Evolutionary conservation across 1,139 yeast species (phyloP).

Genomic region (Zygosaccharomyces sapae): DNA sequence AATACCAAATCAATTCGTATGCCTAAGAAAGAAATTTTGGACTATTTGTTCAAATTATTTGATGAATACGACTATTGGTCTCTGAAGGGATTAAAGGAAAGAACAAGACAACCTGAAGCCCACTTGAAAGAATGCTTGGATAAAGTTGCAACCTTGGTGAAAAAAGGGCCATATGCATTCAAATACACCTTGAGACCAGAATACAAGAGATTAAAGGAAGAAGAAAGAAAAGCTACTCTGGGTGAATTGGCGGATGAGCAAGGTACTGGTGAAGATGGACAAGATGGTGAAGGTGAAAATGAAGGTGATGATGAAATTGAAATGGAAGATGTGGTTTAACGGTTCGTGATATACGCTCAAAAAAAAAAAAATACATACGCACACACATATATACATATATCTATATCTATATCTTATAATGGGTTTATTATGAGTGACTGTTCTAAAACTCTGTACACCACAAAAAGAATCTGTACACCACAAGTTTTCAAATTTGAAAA

Average conservation of each 20-base stretch:
- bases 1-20: slow-evolving; percentile 80
- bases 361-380: background rate
- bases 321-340: slow-evolving; percentile 40
- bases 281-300: slow-evolving; percentile 28
- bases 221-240: slow-evolving; percentile 63
- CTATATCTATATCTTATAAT: background rate
- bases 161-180: slow-evolving; percentile 93
- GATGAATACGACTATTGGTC: slow-evolving; percentile 98
- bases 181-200: slow-evolving; percentile 89
- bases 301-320: slow-evolving; percentile 40
- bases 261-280: slow-evolving; percentile 12
- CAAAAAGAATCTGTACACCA: background rate
- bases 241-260: slow-evolving; percentile 55
- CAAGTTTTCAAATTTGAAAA: background rate
- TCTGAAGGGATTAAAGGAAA: slow-evolving; percentile 85
- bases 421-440: slow-evolving; percentile 6
- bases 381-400: slow-evolving; percentile 4
- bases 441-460: slow-evolving; percentile 2
- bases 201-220: slow-evolving; percentile 74
- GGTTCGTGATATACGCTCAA: slow-evolving; percentile 1
- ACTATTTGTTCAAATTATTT: slow-evolving; percentile 78
- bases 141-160: slow-evolving; percentile 80
- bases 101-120: slow-evolving; percentile 94
- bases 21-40: slow-evolving; percentile 89
- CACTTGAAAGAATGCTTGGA: slow-evolving; percentile 89